Conservation (phyloP, 208 protist genomes). For the Porcisia deanei region DNA sequence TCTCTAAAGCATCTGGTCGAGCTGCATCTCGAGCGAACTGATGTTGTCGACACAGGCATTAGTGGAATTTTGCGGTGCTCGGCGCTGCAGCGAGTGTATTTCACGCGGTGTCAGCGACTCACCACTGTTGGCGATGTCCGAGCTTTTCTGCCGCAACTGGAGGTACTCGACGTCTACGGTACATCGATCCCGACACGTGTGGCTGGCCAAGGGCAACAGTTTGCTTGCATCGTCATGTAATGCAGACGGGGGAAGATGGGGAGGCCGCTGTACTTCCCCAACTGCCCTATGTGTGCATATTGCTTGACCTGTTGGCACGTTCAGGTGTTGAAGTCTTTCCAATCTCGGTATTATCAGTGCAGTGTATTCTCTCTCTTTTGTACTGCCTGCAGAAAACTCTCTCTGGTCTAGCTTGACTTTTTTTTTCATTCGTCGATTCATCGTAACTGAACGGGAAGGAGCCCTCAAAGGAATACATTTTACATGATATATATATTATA, state of each 20-base stretch:
- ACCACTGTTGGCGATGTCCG: slow-evolving; percentile 50
- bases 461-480: too few species aligned
- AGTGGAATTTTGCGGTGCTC: slow-evolving; percentile 45
- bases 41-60: slow-evolving; percentile 53
- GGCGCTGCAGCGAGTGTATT: slow-evolving; percentile 52
- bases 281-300: too few species aligned
- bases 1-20: slow-evolving; percentile 44
- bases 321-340: too few species aligned
- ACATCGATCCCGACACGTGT: slow-evolving; percentile 66
- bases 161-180: slow-evolving; percentile 80
- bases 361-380: too few species aligned
- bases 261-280: background rate
- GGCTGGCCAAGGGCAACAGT: slow-evolving; percentile 47
- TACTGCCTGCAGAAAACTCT: too few species aligned
- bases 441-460: too few species aligned
- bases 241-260: background rate
- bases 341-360: too few species aligned
- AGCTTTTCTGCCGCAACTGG: slow-evolving; percentile 42
- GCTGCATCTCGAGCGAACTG: slow-evolving; percentile 61
- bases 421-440: too few species aligned
- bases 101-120: slow-evolving; percentile 65
- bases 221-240: slow-evolving; percentile 65
- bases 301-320: background rate
- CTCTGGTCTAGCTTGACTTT: too few species aligned
- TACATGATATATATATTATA: too few species aligned